Conservation (phyloP, 2,329 filamentous ascomycete species). For the Scedosporium boydii region DNA sequence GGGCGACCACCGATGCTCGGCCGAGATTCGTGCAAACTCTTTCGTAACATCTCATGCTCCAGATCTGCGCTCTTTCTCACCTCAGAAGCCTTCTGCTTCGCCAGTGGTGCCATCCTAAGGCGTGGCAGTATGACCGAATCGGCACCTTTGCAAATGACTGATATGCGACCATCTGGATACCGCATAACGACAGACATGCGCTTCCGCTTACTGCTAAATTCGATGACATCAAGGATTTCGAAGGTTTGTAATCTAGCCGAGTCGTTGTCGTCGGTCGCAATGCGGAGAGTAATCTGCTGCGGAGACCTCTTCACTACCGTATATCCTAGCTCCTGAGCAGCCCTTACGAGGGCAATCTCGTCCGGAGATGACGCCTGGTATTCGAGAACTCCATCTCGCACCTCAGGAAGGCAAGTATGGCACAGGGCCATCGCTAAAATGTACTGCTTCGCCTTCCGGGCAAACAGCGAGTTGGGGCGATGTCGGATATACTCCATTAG, state of each 20-base stretch:
- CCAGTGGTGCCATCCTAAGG: constrained; percentile 62
- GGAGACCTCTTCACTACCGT: constrained; percentile 65
- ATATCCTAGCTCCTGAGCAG: constrained; percentile 78
- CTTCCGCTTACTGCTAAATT: constrained; percentile 83
- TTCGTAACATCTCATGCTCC: constrained; percentile 45
- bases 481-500: constrained; percentile 68
- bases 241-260: constrained; percentile 51
- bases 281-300: constrained; percentile 50
- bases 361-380: constrained; percentile 89
- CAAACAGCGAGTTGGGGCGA: constrained; percentile 67
- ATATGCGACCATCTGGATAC: constrained; percentile 75
- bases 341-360: constrained; percentile 75
- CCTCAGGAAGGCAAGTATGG: constrained; percentile 82
- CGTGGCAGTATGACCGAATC: constrained; percentile 75
- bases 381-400: constrained; percentile 59
- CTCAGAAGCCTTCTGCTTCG: constrained; percentile 63
- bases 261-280: constrained; percentile 25
- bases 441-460: constrained; percentile 71
- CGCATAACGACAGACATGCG: constrained; percentile 83
- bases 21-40: constrained; percentile 46
- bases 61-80: constrained; percentile 53
- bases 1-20: constrained; percentile 46
- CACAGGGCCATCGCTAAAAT: constrained; percentile 79
- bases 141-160: constrained; percentile 82
- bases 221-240: constrained; percentile 76